Evolutionary conservation across 768 basidiomycete genomes (phyloP), one percentile per base, ranked within the genome.

Genomic region (Pleurotus platypus): DNA sequence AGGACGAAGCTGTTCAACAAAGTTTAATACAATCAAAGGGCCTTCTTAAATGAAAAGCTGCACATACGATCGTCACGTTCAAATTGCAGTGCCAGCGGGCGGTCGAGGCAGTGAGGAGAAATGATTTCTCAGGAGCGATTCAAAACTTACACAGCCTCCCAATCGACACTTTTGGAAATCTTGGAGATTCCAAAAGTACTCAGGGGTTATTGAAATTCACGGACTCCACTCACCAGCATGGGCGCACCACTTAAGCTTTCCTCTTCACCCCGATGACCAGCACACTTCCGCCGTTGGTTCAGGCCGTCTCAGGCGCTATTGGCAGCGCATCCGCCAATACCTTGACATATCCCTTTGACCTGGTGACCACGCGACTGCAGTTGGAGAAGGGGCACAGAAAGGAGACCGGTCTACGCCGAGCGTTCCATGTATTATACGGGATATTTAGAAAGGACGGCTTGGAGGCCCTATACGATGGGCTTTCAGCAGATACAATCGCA

Each of bases 241-340:
- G n/a, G 9, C 13, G 46, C 13, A 18, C 27, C 39, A 46, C 47
- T 11, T 15, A 8, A 15, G 5, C 45, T 49, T 55, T 53, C 16
- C n/a, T 50, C 49, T 16, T 49, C 49, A 22, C 58, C 27, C 64
- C 63, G 59, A 85, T 85, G 83, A 81, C 84, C 6, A 82, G 79
- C 57, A 75, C 78, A 0, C 73, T 87, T 2, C 83, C 84, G 2
- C 85, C 85, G 4, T 70, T 85, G 12, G 75, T 80, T 0, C 84
- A 86, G 61, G 84, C 84, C 0, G 71, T 78, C 57, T 80, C 83
- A 4, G 84, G 84, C 2, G 77, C 80, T 1, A 69, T 84, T 42
- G 84, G 82, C 11, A 81, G 80, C 58, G 80, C 80, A 1, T 68
- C 78, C 5, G 81, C 83, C 0, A 83, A 83, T 61, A 67, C 76